Conservation (phyloP, 345 rosid genomes). For the Odontarrhena argentea region DNA sequence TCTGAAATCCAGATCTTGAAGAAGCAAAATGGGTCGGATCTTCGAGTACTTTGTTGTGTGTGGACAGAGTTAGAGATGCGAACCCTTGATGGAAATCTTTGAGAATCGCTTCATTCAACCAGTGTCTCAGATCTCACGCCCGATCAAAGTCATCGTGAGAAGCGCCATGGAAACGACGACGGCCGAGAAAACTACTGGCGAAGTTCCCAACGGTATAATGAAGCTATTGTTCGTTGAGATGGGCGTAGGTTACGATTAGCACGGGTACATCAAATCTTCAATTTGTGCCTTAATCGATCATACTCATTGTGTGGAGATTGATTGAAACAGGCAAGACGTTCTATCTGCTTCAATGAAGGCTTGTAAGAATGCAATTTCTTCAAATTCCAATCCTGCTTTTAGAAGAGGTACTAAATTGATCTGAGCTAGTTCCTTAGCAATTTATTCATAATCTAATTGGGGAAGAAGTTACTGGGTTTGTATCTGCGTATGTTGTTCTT, state of each 20-base stretch:
- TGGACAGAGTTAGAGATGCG: too few relatives aligned
- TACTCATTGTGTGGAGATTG: slow-evolving; percentile 1
- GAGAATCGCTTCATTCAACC: slow-evolving; percentile 24
- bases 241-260: slow-evolving; percentile 99
- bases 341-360: slow-evolving; percentile 88
- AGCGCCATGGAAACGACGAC: slow-evolving; percentile 53
- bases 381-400: slow-evolving; percentile 93
- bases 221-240: slow-evolving; percentile 93
- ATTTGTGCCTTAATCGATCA: slow-evolving; percentile 5
- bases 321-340: slow-evolving; percentile 60
- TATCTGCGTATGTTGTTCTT: not conserved
- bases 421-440: not conserved
- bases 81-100: too few relatives aligned
- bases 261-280: slow-evolving; percentile 54
- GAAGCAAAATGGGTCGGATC: too few relatives aligned
- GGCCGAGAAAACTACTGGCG: slow-evolving; percentile 29
- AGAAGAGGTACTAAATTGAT: slow-evolving; percentile 56
- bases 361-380: slow-evolving; percentile 87
- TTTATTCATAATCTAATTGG: not conserved
- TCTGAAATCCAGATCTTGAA: too few relatives aligned
- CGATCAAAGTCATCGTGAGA: slow-evolving; percentile 34
- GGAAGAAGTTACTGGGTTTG: not conserved
- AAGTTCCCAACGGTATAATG: slow-evolving; percentile 49
- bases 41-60: too few relatives aligned
- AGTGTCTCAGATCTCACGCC: slow-evolving; percentile 40